These are phyloP conservation scores for Rugosomyces carneus DNA, from an alignment of 1,284 basidiomycete genomes.

Conservation along the genomic window DNA sequence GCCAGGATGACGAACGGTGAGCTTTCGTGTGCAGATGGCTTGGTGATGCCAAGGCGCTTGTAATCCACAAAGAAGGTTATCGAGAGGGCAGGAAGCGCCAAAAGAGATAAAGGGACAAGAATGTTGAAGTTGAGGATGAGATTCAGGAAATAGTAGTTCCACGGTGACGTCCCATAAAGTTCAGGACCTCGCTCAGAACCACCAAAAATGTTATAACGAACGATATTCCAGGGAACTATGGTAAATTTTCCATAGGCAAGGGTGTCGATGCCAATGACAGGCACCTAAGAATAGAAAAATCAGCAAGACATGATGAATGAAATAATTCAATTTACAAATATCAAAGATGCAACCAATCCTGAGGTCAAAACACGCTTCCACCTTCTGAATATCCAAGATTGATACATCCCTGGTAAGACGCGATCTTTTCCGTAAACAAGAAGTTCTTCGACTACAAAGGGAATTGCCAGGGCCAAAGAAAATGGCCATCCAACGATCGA, in stretches of 20 bases:
- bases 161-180: constrained; percentile 90
- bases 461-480: constrained; percentile 77
- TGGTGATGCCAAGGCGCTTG: constrained; percentile 68
- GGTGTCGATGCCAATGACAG: constrained; percentile 78
- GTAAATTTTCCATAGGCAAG: constrained; percentile 79
- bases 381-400: constrained; percentile 56
- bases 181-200: constrained; percentile 76
- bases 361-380: constrained; percentile 58
- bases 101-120: constrained; percentile 72
- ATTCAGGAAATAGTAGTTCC: constrained; percentile 80
- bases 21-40: constrained; percentile 51
- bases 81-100: constrained; percentile 74
- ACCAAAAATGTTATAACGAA: constrained; percentile 91
- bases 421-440: constrained; percentile 73
- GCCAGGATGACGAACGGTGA: constrained; percentile 76
- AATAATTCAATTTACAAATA: constrained; percentile 54
- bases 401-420: constrained; percentile 44
- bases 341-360: constrained; percentile 49
- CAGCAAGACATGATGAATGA: neutral
- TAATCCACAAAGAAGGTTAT: constrained; percentile 74
- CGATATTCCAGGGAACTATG: constrained; percentile 89
- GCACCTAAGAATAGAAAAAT: constrained; percentile 49
- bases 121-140: constrained; percentile 93
- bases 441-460: constrained; percentile 90
- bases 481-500: constrained; percentile 97